phyloP scores from a whole-genome alignment of 2,329 filamentous ascomycete species.

The Cladosporium cucumerinum region DNA sequence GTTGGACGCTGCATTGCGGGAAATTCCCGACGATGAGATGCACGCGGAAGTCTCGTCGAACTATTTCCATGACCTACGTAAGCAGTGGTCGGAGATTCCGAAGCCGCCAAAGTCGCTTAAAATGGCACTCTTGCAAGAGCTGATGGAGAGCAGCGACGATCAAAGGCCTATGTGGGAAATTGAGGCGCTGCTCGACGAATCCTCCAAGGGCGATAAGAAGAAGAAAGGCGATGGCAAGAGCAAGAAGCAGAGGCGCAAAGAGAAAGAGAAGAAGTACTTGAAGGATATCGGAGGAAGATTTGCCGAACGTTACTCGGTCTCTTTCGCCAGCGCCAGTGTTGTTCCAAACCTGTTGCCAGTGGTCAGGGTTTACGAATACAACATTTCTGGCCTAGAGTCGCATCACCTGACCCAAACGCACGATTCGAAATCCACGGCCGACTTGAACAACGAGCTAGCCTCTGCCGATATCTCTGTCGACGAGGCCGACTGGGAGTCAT shows the following conservation, averaged over 20 bases:
- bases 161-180: conserved; percentile 8
- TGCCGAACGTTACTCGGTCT: conserved; percentile 80
- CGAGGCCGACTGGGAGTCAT: conserved; percentile 10
- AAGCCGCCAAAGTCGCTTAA: conserved; percentile 40
- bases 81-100: conserved; percentile 74
- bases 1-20: conserved; percentile 7
- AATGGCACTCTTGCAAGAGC: conserved; percentile 1
- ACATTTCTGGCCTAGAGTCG: conserved; percentile 74
- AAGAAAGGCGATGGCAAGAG: conserved; percentile 37
- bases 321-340: conserved; percentile 78
- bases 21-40: conserved; percentile 46
- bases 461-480: conserved; percentile 16
- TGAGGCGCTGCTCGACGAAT: conserved; percentile 26
- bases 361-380: conserved; percentile 80
- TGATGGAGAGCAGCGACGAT: conserved; percentile 8
- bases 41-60: conserved; percentile 65
- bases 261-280: conserved; percentile 51
- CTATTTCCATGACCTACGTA: conserved; percentile 75
- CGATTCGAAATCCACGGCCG: neutral
- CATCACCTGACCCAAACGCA: conserved; percentile 15
- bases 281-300: conserved; percentile 73
- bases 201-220: conserved; percentile 16
- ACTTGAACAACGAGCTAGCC: conserved; percentile 3
- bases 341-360: conserved; percentile 92
- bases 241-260: conserved; percentile 52